Base-by-base conservation (phyloP, 1,284 basidiomycete species). In the Cryptococcus maquisensis region DNA sequence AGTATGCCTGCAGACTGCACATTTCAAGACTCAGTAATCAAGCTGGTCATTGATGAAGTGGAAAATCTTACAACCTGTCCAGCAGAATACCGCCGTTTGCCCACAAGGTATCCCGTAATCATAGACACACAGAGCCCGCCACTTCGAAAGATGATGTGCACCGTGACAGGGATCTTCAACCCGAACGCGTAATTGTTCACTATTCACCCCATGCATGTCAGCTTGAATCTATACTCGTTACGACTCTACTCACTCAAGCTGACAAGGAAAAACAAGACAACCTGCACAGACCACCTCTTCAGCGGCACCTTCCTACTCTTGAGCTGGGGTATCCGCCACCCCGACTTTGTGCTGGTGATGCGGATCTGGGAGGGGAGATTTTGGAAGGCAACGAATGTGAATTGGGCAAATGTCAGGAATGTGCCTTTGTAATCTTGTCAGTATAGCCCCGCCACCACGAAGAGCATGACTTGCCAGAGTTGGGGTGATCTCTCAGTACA, bases 81-180 rank as follows among this genome's bases (percentile, higher is more conserved):
- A 3, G 65, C 43, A n/a, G 81, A 83, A 71, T 93, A 93, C 55
- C 88, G 87, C 66, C 82, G 69, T 16, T 67, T 62, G 8, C 64
- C 74, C 3, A 73, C 45, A 10, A 75, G 55, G 51, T 72, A 73
- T 9, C 75, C 74, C 9, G 67, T 66, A 9, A 74, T 46, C 75
- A 78, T 77, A 12, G 74, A 76, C 1, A 78, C 71, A 49, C 73
- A 74, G 7, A 78, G 68, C 2, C 75, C 93, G 1, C 89, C 92
- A 63, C 88, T 91, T 37, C 93, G 81, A 69, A 96, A 97, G 55
- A 97, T 89, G 71, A 97, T 96, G 73, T 97, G 93, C 1, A 97
- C 87, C 0, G 89, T 79, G 83, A 96, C 90, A 15, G 93, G 92
- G 54, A 96, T 87, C 55, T 76, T 74, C 21, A 75, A 92, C 3